phyloP scores from a whole-genome alignment of 192 early-diverging fungal species.

The Gamsiella multidivaricata region DNA sequence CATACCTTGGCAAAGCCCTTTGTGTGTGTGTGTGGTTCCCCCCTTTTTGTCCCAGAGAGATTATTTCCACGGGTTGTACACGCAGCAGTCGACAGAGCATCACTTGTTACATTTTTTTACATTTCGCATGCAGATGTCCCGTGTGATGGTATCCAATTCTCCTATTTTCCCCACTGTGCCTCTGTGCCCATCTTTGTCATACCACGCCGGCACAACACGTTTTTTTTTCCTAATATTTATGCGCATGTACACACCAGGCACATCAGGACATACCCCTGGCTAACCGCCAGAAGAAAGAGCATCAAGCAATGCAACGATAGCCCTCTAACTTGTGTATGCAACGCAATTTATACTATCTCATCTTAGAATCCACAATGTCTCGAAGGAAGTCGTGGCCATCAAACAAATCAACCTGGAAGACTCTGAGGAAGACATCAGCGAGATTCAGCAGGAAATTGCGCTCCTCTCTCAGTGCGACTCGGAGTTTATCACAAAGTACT shows the following conservation, averaged over 20 bases:
- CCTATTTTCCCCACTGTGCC: too few relatives aligned
- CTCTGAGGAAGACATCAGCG: slow-evolving; percentile 63
- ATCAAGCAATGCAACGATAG: too few relatives aligned
- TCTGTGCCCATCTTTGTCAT: too few relatives aligned
- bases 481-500: slow-evolving; percentile 60
- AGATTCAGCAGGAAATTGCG: slow-evolving; percentile 65
- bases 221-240: not conserved
- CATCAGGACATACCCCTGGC: too few relatives aligned
- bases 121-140: not conserved
- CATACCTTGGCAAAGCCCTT: not conserved
- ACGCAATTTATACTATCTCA: not conserved
- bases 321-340: not conserved
- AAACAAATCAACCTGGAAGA: slow-evolving; percentile 65
- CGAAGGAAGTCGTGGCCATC: slow-evolving; percentile 59
- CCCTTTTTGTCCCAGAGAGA: not conserved
- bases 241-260: too few relatives aligned
- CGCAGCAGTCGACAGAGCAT: not conserved
- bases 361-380: slow-evolving; percentile 59
- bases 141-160: not conserved
- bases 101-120: slow-evolving; percentile 18
- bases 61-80: slow-evolving; percentile 9
- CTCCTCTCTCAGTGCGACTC: slow-evolving; percentile 62
- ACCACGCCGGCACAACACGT: not conserved
- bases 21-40: slow-evolving; percentile 16
- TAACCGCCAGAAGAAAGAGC: too few relatives aligned